phyloP scores from a whole-genome alignment of 768 basidiomycete species.

The Artomyces pyxidatus region DNA sequence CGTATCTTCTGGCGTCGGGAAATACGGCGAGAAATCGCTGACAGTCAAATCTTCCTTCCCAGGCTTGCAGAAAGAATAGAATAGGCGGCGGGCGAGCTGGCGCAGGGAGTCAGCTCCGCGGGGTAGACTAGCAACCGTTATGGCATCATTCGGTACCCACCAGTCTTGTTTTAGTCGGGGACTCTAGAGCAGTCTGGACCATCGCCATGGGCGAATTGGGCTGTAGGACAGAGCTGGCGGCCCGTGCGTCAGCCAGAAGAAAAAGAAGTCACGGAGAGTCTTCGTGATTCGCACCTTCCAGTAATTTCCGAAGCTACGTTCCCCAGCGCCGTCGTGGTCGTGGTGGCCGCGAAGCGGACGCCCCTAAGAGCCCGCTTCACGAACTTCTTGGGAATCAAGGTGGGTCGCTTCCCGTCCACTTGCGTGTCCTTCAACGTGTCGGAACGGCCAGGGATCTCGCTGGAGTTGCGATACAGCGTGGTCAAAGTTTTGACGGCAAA shows the following conservation, averaged over 20 bases:
- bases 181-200: slow-evolving; percentile 71
- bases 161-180: slow-evolving; percentile 70
- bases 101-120: background rate
- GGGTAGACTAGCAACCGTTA: background rate
- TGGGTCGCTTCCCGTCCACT: slow-evolving; percentile 26
- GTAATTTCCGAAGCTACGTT: slow-evolving; percentile 57
- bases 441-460: slow-evolving; percentile 57
- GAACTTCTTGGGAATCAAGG: slow-evolving; percentile 49
- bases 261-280: background rate
- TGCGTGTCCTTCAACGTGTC: slow-evolving; percentile 47
- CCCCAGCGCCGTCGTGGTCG: slow-evolving; percentile 68
- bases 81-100: slow-evolving; percentile 79
- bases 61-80: slow-evolving; percentile 71
- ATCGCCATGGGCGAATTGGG: slow-evolving; percentile 81
- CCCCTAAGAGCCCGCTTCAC: slow-evolving; percentile 68
- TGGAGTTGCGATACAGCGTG: slow-evolving; percentile 71
- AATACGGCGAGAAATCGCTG: slow-evolving; percentile 65
- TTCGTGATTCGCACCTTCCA: slow-evolving; percentile 29
- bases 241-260: background rate
- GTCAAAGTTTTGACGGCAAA: slow-evolving; percentile 65
- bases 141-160: slow-evolving; percentile 25
- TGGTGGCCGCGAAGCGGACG: slow-evolving; percentile 64
- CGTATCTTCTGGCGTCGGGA: slow-evolving; percentile 58
- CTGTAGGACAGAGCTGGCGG: slow-evolving; percentile 62
- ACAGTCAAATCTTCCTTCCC: slow-evolving; percentile 51